Conservation (phyloP, 176 grass and related monocot species). For the Saccharum officinarum region DNA sequence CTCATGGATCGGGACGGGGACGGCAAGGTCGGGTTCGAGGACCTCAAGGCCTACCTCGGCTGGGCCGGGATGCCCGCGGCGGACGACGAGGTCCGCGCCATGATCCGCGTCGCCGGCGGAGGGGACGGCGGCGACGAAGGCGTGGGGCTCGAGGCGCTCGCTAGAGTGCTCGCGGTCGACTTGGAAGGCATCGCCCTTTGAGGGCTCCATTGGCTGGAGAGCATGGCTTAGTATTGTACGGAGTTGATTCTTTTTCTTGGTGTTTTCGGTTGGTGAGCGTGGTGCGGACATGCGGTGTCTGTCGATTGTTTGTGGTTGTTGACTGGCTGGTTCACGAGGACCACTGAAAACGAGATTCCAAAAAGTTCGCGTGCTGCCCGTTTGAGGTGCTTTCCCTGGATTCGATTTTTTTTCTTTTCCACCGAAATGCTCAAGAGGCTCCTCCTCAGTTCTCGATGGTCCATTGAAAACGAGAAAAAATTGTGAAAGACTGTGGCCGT, state of each 20-base stretch:
- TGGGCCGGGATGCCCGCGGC: slow-evolving; percentile 72
- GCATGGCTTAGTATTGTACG: neutral
- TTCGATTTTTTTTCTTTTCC: too few species aligned
- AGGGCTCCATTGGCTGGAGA: neutral
- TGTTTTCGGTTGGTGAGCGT: neutral
- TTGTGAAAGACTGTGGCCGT: too few species aligned
- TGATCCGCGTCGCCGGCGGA: slow-evolving; percentile 65
- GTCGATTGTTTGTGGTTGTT: neutral
- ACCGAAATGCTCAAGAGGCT: too few species aligned
- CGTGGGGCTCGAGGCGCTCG: slow-evolving; percentile 61
- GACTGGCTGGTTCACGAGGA: neutral
- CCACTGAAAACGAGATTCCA: neutral
- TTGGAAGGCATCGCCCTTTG: slow-evolving; percentile 18
- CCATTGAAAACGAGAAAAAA: too few species aligned
- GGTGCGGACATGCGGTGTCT: neutral
- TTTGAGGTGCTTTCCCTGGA: too few species aligned
- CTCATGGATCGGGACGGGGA: slow-evolving; percentile 95
- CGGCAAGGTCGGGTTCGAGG: slow-evolving; percentile 90
- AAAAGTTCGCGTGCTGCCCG: neutral
- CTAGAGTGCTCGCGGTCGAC: slow-evolving; percentile 59
- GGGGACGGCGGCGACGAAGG: slow-evolving; percentile 28
- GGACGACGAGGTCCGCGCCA: slow-evolving; percentile 72
- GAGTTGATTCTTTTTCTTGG: neutral
- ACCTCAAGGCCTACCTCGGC: slow-evolving; percentile 80
- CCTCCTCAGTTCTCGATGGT: too few species aligned